Evolutionary conservation across 2,329 filamentous ascomycete species (phyloP).

Genomic region (Sporothrix brasiliensis): DNA sequence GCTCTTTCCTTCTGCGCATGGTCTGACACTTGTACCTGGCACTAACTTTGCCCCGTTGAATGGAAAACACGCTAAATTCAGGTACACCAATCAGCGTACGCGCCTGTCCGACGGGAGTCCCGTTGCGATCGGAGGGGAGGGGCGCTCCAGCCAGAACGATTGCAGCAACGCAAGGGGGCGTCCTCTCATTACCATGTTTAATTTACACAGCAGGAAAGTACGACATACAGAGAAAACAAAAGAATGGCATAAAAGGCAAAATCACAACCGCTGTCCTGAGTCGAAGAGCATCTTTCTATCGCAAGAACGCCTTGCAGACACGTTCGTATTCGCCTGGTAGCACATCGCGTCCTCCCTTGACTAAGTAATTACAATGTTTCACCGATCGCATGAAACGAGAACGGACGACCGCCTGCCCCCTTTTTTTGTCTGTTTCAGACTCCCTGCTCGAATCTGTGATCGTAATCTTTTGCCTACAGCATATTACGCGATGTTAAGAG

Average conservation of each 20-base stretch:
- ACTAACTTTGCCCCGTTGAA: slow-evolving; percentile 6
- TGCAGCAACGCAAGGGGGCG: slow-evolving; percentile 20
- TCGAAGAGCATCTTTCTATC: neutral
- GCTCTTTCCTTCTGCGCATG: slow-evolving; percentile 7
- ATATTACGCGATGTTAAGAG: slow-evolving; percentile 5
- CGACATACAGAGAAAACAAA: neutral
- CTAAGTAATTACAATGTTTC: slow-evolving; percentile 14
- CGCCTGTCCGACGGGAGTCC: neutral
- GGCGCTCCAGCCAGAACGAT: neutral
- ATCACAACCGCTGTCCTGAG: too few relatives aligned
- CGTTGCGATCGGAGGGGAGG: slow-evolving; percentile 7
- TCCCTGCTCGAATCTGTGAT: slow-evolving; percentile 9
- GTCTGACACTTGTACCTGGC: slow-evolving; percentile 23
- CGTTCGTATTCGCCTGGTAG: slow-evolving; percentile 14
- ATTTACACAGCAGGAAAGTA: neutral
- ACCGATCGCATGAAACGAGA: slow-evolving; percentile 23
- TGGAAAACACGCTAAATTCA: slow-evolving; percentile 31
- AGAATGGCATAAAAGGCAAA: neutral
- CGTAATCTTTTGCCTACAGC: slow-evolving; percentile 2
- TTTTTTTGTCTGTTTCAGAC: slow-evolving; percentile 21
- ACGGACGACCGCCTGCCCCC: slow-evolving; percentile 3
- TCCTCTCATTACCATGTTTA: slow-evolving; percentile 7
- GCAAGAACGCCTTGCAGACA: neutral
- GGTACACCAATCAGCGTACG: slow-evolving; percentile 33
- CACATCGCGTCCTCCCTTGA: slow-evolving; percentile 1